phyloP scores from a whole-genome alignment of 371 early-diverging fungal species.

The Mucor ambiguus region DNA sequence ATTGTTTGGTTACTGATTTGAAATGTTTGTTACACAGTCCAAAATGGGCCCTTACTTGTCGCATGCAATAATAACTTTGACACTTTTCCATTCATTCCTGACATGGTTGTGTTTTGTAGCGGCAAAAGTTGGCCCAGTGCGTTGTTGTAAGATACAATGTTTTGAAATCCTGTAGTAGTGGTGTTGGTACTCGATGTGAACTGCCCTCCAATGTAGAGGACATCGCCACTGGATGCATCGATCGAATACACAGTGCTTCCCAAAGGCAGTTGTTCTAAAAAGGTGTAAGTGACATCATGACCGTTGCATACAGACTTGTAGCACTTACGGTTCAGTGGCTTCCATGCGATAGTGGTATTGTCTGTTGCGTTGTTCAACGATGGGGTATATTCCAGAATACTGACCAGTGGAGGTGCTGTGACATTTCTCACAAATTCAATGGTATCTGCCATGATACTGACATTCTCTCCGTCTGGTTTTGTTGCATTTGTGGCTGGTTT shows the following conservation, averaged over 20 bases:
- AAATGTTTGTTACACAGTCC: not conserved
- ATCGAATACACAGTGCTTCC: constrained; percentile 37
- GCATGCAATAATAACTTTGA: constrained; percentile 15
- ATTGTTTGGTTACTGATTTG: not conserved
- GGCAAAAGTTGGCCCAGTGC: constrained; percentile 13
- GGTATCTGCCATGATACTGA: constrained; percentile 39
- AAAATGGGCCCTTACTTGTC: constrained; percentile 23
- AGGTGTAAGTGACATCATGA: not conserved
- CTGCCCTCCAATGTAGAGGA: constrained; percentile 42
- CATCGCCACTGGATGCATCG: constrained; percentile 33
- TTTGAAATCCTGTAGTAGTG: constrained; percentile 13
- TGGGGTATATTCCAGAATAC: constrained; percentile 45
- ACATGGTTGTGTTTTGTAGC: constrained; percentile 3
- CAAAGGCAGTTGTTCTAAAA: constrained; percentile 36
- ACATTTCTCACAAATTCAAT: constrained; percentile 38
- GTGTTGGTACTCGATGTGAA: constrained; percentile 15
- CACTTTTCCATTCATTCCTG: constrained; percentile 33
- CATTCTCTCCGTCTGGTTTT: constrained; percentile 14
- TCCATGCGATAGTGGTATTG: constrained; percentile 28
- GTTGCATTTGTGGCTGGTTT: constrained; percentile 24
- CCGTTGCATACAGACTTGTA: not conserved
- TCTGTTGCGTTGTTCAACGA: constrained; percentile 26
- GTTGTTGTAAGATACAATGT: constrained; percentile 36
- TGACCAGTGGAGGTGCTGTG: constrained; percentile 35
- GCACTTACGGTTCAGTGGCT: constrained; percentile 32